Evolutionary conservation across 2,329 filamentous ascomycete species (phyloP).

Genomic region (Coleophoma crateriformis): DNA sequence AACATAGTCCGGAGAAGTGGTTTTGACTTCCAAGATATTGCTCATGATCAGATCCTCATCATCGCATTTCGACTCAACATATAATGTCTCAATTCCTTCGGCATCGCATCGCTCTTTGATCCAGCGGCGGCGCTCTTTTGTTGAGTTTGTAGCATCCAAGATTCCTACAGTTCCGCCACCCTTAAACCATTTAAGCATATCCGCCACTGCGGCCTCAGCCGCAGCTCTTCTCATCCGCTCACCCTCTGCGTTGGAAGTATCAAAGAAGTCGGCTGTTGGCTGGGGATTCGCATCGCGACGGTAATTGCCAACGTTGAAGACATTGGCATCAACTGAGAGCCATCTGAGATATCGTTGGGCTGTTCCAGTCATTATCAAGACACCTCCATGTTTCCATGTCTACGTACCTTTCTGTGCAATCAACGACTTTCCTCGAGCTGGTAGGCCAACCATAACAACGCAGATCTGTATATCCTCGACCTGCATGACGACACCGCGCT

Average conservation of each 20-base stretch:
- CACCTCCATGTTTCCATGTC: too few relatives aligned
- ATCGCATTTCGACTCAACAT: constrained; percentile 96
- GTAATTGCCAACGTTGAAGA: constrained; percentile 97
- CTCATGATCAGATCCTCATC: constrained; percentile 95
- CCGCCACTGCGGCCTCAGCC: constrained; percentile 83
- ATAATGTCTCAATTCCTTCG: constrained; percentile 82
- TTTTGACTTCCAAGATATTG: constrained; percentile 97
- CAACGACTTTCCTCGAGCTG: constrained; percentile 92
- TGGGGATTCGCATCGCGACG: constrained; percentile 85
- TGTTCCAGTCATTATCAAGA: constrained; percentile 27
- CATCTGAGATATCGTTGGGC: constrained; percentile 92
- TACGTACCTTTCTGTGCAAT: constrained; percentile 92
- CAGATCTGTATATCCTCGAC: constrained; percentile 95
- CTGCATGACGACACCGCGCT: constrained; percentile 71
- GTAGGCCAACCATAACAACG: constrained; percentile 97
- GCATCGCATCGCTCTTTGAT: constrained; percentile 73
- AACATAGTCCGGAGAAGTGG: constrained; percentile 88
- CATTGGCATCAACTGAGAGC: constrained; percentile 89
- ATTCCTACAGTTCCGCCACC: constrained; percentile 82
- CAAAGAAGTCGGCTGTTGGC: constrained; percentile 92
- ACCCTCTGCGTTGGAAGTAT: constrained; percentile 81
- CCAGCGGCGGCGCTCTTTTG: constrained; percentile 84
- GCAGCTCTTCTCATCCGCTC: constrained; percentile 84
- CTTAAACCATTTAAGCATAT: constrained; percentile 93
- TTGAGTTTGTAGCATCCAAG: constrained; percentile 94